These are phyloP conservation scores for Beta corolliflora DNA, from an alignment of 179 eudicot genomes.

Conservation along the genomic window DNA sequence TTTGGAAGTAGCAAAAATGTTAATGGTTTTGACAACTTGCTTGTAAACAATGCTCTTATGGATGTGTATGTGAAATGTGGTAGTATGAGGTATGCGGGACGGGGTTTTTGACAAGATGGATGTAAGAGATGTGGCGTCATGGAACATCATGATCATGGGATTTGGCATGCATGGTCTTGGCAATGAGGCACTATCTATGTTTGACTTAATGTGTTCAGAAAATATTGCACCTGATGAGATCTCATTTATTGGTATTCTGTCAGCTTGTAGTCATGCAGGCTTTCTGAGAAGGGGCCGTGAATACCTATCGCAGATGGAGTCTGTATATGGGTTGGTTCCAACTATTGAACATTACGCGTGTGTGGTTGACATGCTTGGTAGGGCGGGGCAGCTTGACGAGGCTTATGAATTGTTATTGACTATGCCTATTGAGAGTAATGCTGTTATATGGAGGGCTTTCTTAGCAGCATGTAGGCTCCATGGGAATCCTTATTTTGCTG, in stretches of 20 bases:
- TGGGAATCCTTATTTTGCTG: slow-evolving; percentile 34
- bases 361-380: slow-evolving; percentile 71
- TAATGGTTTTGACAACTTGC: slow-evolving; percentile 32
- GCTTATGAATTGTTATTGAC: slow-evolving; percentile 56
- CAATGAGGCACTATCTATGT: slow-evolving; percentile 44
- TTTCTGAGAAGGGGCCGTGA: slow-evolving; percentile 49
- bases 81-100: slow-evolving; percentile 32
- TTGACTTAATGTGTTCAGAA: slow-evolving; percentile 48
- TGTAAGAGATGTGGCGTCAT: slow-evolving; percentile 51
- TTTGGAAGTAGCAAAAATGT: slow-evolving; percentile 29
- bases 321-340: slow-evolving; percentile 48
- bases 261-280: slow-evolving; percentile 70
- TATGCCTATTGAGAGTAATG: slow-evolving; percentile 50
- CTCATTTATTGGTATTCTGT: slow-evolving; percentile 57
- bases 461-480: slow-evolving; percentile 37
- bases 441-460: slow-evolving; percentile 56
- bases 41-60: slow-evolving; percentile 54
- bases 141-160: slow-evolving; percentile 76
- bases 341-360: slow-evolving; percentile 65
- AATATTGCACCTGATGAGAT: slow-evolving; percentile 48
- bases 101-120: slow-evolving; percentile 27
- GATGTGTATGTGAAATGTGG: slow-evolving; percentile 71
- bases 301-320: slow-evolving; percentile 49
- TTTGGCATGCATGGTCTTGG: slow-evolving; percentile 61
- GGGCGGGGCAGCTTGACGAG: slow-evolving; percentile 54